phyloP scores from a whole-genome alignment of 176 grass and related monocot species.

The Olyra latifolia region DNA sequence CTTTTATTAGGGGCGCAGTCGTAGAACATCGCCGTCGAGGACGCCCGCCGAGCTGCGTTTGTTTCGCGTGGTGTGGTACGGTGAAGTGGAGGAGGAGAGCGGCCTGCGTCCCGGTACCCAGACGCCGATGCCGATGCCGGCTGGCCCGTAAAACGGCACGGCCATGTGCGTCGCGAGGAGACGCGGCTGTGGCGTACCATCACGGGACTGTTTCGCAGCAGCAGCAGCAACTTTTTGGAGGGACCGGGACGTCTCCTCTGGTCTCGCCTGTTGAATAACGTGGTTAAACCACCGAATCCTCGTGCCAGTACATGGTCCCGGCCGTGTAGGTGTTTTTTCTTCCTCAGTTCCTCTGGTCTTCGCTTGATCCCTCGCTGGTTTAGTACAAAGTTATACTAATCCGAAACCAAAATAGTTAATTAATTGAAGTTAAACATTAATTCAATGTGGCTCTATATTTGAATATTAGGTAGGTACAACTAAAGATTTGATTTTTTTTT shows the following conservation, averaged over 20 bases:
- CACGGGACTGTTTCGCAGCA: not conserved
- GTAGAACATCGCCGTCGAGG: not conserved
- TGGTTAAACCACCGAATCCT: not conserved
- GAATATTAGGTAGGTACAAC: too few species aligned
- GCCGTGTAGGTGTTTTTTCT: not conserved
- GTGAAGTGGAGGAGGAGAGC: not conserved
- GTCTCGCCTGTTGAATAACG: not conserved
- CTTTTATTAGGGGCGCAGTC: too few species aligned
- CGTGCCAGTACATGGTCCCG: not conserved
- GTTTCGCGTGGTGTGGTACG: not conserved
- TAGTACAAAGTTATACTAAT: too few species aligned
- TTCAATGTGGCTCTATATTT: too few species aligned
- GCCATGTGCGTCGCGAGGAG: conserved; percentile 37
- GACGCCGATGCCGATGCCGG: too few species aligned
- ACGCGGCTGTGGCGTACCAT: not conserved
- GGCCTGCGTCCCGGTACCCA: not conserved
- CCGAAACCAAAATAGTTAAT: too few species aligned
- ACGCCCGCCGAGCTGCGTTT: not conserved
- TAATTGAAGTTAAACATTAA: too few species aligned
- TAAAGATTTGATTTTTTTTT: too few species aligned
- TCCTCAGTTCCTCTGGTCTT: not conserved
- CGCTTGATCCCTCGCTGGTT: not conserved
- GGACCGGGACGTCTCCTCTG: too few species aligned
- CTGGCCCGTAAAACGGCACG: conserved; percentile 25
- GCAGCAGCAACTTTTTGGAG: not conserved